These are phyloP conservation scores for Arxiozyma slooffiae DNA, from an alignment of 1,139 yeast species.

Conservation along the genomic window DNA sequence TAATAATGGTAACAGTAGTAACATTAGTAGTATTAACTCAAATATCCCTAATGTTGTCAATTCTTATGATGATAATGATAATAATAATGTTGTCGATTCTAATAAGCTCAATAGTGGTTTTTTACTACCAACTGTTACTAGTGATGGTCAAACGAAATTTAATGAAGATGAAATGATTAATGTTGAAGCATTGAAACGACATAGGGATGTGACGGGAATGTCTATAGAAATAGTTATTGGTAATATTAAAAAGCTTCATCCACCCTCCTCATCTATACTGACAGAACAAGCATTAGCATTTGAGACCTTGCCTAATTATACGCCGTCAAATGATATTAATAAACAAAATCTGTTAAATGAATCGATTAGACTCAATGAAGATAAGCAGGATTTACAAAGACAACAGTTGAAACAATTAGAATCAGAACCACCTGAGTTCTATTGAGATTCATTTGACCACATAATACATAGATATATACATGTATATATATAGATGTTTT, in stretches of 20 bases:
- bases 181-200: constrained; percentile 65
- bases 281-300: not conserved
- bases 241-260: constrained; percentile 31
- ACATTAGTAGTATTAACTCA: constrained; percentile 1
- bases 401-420: constrained; percentile 28
- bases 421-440: constrained; percentile 31
- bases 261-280: not conserved
- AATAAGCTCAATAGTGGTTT: constrained; percentile 1
- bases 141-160: constrained; percentile 10
- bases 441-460: not conserved
- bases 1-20: not conserved
- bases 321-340: constrained; percentile 1
- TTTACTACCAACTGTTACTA: not conserved
- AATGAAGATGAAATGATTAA: constrained; percentile 46
- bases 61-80: not conserved
- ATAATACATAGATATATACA: no score
- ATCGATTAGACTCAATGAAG: constrained; percentile 13
- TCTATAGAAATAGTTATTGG: constrained; percentile 76
- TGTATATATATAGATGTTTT: no score
- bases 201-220: constrained; percentile 66
- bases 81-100: not conserved
- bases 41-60: no score
- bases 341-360: constrained; percentile 4
- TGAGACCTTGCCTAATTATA: constrained; percentile 22
- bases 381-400: constrained; percentile 32